Evolutionary conservation across 2,329 filamentous ascomycete species (phyloP), one percentile per base, ranked within the genome.

Genomic region (Parastagonospora nodorum): DNA sequence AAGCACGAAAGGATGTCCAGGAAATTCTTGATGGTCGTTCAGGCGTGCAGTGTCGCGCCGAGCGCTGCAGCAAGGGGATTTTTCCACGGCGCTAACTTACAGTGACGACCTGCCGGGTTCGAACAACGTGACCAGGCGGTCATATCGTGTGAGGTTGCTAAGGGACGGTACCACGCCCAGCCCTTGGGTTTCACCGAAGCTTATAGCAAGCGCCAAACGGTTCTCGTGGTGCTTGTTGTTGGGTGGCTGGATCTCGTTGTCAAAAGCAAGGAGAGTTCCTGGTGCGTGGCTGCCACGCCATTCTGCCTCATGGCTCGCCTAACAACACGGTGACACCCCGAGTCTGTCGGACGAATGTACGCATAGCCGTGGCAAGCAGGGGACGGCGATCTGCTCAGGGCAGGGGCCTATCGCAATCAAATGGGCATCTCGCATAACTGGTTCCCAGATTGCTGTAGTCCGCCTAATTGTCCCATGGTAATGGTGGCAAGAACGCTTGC

Each of bases 141-240:
- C 35, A 47, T 31, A 35, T 35, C 36, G 30, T 48, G 27, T 39
- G 47, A 45, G 50, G 35, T 53, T 51, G 54, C 46, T 53, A 15
- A 39, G 43, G 39, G 28, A 57, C 47, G 11, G 43, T 43, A 33
- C 28, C 42, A 50, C 31, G 16, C 33, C 24, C 19, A 24, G 19
- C 5, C 19, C 5, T 5, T 24, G 19, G 19, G 30, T 19, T 24
- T 31, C 32, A 24, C 29, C n/a, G 31, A 46, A 45, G 48, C 53
- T 51, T 37, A 45, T 28, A 33, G 11, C 44, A 38, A 41, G 44
- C 38, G 29, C 19, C 42, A 15, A 16, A 15, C 14, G 27, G 16
- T 48, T 48, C 45, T 52, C 40, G 44, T 45, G 32, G 41, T 48
- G 30, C 40, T 65, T 65, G 42, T 64, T 54, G 60, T 60, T 50